Percentiles rank a stretch among this genome's conserved stretches.
Evolutionary conservation across 208 protist genomes (phyloP).

Genomic region (Leishmania amazonensis): DNA sequence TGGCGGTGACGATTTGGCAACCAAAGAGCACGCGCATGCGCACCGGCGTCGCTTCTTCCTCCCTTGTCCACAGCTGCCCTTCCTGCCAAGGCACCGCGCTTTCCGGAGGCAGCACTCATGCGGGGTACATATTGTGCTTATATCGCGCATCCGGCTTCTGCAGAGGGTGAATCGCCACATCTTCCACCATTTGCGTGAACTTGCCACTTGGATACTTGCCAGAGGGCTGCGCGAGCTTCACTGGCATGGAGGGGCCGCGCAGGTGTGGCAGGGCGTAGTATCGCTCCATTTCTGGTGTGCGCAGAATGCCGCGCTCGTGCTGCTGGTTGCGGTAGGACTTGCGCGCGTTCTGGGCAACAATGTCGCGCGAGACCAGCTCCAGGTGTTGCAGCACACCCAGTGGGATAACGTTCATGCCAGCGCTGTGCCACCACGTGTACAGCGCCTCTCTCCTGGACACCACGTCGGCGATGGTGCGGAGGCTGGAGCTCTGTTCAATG

Average conservation of each 20-base stretch:
- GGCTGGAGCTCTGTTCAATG: constrained; percentile 45
- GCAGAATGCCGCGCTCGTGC: constrained; percentile 53
- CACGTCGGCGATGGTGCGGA: constrained; percentile 57
- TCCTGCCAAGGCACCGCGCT: background rate
- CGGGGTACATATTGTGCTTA: constrained; percentile 68
- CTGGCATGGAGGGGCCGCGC: constrained; percentile 64
- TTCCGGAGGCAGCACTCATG: constrained; percentile 16
- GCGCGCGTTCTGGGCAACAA: constrained; percentile 57
- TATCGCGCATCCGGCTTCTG: constrained; percentile 54
- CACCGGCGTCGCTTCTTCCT: background rate
- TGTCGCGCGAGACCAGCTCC: constrained; percentile 55
- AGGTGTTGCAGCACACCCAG: constrained; percentile 66
- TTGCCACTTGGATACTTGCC: constrained; percentile 63
- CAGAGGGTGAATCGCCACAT: constrained; percentile 58
- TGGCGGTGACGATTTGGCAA: background rate
- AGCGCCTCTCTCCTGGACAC: constrained; percentile 28
- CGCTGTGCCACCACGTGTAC: constrained; percentile 19
- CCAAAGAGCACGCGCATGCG: background rate
- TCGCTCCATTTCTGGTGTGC: constrained; percentile 68
- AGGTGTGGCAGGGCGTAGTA: constrained; percentile 80
- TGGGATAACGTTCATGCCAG: constrained; percentile 35
- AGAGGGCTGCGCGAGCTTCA: constrained; percentile 42
- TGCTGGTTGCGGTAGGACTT: constrained; percentile 40
- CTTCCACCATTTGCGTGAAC: constrained; percentile 53
- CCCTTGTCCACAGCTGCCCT: background rate